Evolutionary conservation across 2,329 filamentous ascomycete species (phyloP), one percentile per base, ranked within the genome.

Genomic region (Acrocalymma vagum): DNA sequence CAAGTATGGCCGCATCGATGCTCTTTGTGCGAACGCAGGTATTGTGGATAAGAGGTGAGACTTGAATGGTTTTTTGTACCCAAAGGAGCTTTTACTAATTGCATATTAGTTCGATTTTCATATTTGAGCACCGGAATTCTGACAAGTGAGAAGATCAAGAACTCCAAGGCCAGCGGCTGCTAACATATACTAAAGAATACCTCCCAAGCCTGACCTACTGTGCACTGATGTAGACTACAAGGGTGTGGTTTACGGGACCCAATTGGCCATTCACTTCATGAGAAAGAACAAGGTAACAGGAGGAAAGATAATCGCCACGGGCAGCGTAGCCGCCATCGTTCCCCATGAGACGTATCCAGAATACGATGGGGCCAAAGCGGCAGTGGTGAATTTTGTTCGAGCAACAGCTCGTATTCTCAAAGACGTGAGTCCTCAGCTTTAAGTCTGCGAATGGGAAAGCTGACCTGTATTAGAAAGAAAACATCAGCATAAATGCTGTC

Each of bases 211-310:
- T 1, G 69, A 79, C 46, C 50, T 76, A 3, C 38, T 53, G 0
- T 73, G 71, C 36, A 79, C 77, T 2, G 76, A 81, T 48, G 59
- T 78, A n/a, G 71, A 76, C 53, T 76, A 74, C 60, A 80, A 80
- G 56, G 76, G 74, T 3, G 70, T 81, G 2, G 56, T 80, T 0
- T 79, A 79, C 39, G 76, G 77, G 5, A 75, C 72, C 2, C 69
- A 74, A 46, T 64, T 81, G 9, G 76, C 78, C 1, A 75, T 73
- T 8, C 76, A 80, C 48, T 81, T 79, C 56, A 80, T 80, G 78
- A 66, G 77, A 9, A 71, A 78, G 51, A 81, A 79, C 48, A 47
- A 42, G 25, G 56, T 61, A 3, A 67, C 70, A 0, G 73, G 73
- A 4, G 76, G 76, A 3, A 71, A 62, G 42, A 77, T 79, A 31